phyloP scores from a whole-genome alignment of 2,329 filamentous ascomycete genomes.

The Neoscytalidium dimidiatum region DNA sequence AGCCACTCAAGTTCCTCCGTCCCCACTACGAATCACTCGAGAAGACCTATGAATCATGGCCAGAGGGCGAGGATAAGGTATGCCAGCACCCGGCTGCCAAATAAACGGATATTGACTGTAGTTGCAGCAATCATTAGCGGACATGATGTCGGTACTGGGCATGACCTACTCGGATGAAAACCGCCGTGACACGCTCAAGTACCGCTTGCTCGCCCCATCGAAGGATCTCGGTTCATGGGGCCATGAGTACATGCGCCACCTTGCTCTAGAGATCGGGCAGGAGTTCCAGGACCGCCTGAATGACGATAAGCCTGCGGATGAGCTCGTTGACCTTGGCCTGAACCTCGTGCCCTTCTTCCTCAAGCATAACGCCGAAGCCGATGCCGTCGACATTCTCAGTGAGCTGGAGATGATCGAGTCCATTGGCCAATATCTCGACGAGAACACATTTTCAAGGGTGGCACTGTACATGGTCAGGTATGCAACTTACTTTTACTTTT shows the following conservation, averaged over 20 bases:
- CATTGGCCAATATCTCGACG: slow-evolving; percentile 85
- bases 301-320: slow-evolving; percentile 79
- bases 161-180: slow-evolving; percentile 99
- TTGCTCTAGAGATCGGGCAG: slow-evolving; percentile 93
- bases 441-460: slow-evolving; percentile 89
- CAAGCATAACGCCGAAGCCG: slow-evolving; percentile 95
- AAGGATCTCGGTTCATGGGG: slow-evolving; percentile 96
- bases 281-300: slow-evolving; percentile 87
- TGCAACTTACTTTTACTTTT: slow-evolving; percentile 18
- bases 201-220: slow-evolving; percentile 83
- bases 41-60: slow-evolving; percentile 88
- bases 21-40: slow-evolving; percentile 92
- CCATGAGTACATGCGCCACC: slow-evolving; percentile 95
- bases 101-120: slow-evolving; percentile 23
- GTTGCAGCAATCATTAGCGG: slow-evolving; percentile 72
- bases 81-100: neutral
- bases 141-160: slow-evolving; percentile 94
- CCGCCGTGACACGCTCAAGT: slow-evolving; percentile 93
- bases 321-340: slow-evolving; percentile 81
- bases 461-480: slow-evolving; percentile 92
- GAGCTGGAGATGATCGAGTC: slow-evolving; percentile 97
- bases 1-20: slow-evolving; percentile 95
- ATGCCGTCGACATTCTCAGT: slow-evolving; percentile 94
- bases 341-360: slow-evolving; percentile 91
- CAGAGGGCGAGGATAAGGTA: slow-evolving; percentile 79